A percentile compares a stretch with the other conserved stretches of the same genome.
phyloP scores from a whole-genome alignment of 306 rosid species.

The Prunus mira region DNA sequence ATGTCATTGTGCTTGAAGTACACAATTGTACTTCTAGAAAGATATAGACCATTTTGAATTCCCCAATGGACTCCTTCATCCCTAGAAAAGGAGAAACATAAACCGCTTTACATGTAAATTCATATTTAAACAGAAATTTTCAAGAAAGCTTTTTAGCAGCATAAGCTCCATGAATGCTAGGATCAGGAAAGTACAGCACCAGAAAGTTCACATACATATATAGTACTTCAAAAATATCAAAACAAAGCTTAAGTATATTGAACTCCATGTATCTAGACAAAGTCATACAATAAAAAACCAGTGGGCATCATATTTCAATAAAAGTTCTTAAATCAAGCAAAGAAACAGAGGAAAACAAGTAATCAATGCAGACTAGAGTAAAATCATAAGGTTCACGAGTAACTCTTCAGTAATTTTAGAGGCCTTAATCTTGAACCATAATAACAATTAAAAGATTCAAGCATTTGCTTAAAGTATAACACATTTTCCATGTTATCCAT shows the following conservation, averaged over 20 bases:
- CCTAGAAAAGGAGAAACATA: constrained; percentile 38
- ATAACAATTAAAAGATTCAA: constrained; percentile 5
- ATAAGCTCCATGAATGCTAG: not conserved
- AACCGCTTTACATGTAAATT: constrained; percentile 6
- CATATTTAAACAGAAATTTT: not conserved
- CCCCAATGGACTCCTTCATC: constrained; percentile 99
- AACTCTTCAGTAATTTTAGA: not conserved
- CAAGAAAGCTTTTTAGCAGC: not conserved
- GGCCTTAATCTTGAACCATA: not conserved
- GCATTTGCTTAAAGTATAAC: constrained; percentile 9
- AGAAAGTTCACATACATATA: not conserved
- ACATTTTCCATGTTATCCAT: not conserved
- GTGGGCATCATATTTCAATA: not conserved
- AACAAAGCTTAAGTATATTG: not conserved
- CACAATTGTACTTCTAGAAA: constrained; percentile 88
- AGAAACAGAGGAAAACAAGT: constrained; percentile 3
- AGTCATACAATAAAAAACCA: not conserved
- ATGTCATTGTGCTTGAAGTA: constrained; percentile 92
- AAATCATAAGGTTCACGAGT: not conserved
- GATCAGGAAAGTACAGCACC: not conserved
- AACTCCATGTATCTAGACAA: not conserved
- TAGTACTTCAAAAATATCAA: not conserved
- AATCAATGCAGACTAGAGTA: constrained; percentile 6
- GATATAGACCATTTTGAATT: constrained; percentile 92
- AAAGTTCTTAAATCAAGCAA: not conserved